Percentiles rank a stretch among this genome's conserved stretches.
phyloP scores from a whole-genome alignment of 257 asterid species.

The Craterostigma plantagineum region DNA sequence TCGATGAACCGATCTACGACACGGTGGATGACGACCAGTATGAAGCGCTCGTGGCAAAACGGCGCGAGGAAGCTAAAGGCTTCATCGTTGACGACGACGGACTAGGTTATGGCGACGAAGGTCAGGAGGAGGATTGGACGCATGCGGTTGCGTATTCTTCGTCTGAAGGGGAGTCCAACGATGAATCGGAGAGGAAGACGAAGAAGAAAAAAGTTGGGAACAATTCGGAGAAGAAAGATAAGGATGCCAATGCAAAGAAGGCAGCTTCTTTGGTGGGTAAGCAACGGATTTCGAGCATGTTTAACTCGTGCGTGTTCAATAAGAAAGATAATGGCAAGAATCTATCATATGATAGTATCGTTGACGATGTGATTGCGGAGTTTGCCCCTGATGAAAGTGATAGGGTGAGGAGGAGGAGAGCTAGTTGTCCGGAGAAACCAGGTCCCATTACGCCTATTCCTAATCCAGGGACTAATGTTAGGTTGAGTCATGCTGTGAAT shows the following conservation, averaged over 20 bases:
- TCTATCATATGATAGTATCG: slow-evolving; percentile 57
- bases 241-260: slow-evolving; percentile 23
- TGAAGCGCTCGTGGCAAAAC: slow-evolving; percentile 63
- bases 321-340: slow-evolving; percentile 40
- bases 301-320: slow-evolving; percentile 55
- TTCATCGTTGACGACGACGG: slow-evolving; percentile 85
- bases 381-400: slow-evolving; percentile 82
- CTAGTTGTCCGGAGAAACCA: slow-evolving; percentile 4
- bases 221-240: slow-evolving; percentile 50
- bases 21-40: slow-evolving; percentile 77
- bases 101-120: slow-evolving; percentile 82
- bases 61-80: slow-evolving; percentile 53
- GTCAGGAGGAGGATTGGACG: slow-evolving; percentile 94
- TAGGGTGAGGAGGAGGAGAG: slow-evolving; percentile 56
- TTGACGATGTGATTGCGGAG: slow-evolving; percentile 85
- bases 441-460: too few relatives aligned
- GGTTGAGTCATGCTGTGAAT: too few relatives aligned
- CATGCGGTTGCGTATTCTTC: slow-evolving; percentile 35
- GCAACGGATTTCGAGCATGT: slow-evolving; percentile 66
- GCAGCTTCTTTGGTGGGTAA: slow-evolving; percentile 88
- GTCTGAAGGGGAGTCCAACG: slow-evolving; percentile 53
- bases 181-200: slow-evolving; percentile 26
- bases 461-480: too few relatives aligned
- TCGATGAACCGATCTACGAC: slow-evolving; percentile 72
- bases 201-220: slow-evolving; percentile 34